Evolutionary conservation across 108 stramenopile genomes (phyloP), one percentile per base, ranked within the genome.

Genomic region (Cylindrotheca fusiformis): DNA sequence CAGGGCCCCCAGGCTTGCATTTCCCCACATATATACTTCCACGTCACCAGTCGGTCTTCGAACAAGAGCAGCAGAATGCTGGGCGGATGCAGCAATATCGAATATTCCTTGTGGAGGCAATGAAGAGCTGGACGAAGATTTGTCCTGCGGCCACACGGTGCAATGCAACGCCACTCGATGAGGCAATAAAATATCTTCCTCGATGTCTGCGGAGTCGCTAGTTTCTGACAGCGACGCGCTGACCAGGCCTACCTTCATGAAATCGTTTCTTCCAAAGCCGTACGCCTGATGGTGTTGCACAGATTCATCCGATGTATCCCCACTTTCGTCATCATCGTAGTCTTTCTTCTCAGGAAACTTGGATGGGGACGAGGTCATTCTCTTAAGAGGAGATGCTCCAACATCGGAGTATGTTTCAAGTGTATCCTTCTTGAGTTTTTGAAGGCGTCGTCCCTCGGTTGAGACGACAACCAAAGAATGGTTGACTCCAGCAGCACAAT

Each of bases 11-110:
- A 81, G 50, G 21, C 75, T 73, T 48, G 82, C 80, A 67, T 77
- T 87, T 19, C 91, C 91, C 91, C 91, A 93, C 47, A 81, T 82
- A 59, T 82, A 93, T 8, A 87, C 55, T 54, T 93, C 91, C 30
- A 90, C 69, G 25, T 74, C 73, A 17, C 88, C 91, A 49, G 78
- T 84, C 0, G 83, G 77, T 49, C 83, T 41, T 58, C 86, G 77
- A 0, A 93, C 83, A 56, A 93, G 71, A 6, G 91, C 91, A 27
- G 88, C 76, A 10, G 91, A 93, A 48, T 93, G 86, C 21, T 89
- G 65, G 0, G 58, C 55, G 14, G 91, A 89, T 27, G 91, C 91
- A 23, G 85, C 86, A 0, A 93, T 55, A 48, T 67, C 67, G 41
- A 93, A 87, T 63, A 93, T 86, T n/a, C 91, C 91, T 51, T 71